These are phyloP conservation scores for fission yeast (Schizosaccharomyces pombe) DNA, from an alignment of 805 yeast species.

Conservation along the genomic window ASM294v3 CU329670.1:768001-768500, in stretches of 20 bases:
- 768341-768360: no score
- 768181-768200: not conserved
- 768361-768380: no score
- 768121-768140: not conserved
- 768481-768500: no score
- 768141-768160: not conserved
- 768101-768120: not conserved
- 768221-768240: not conserved
- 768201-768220: not conserved
- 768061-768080: constrained; percentile 6
- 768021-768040: constrained; percentile 16
- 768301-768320: not conserved
- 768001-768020: constrained; percentile 25
- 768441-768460: no score
- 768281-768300: no score
- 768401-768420: no score
- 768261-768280: not conserved
- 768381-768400: no score
- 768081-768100: not conserved
- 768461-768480: no score
- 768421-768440: no score
- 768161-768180: not conserved
- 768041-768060: constrained; percentile 15
- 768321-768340: no score
- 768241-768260: not conserved